These are phyloP conservation scores for Pulveroboletus ravenelii DNA, from an alignment of 768 basidiomycete genomes.

Conservation along the genomic window DNA sequence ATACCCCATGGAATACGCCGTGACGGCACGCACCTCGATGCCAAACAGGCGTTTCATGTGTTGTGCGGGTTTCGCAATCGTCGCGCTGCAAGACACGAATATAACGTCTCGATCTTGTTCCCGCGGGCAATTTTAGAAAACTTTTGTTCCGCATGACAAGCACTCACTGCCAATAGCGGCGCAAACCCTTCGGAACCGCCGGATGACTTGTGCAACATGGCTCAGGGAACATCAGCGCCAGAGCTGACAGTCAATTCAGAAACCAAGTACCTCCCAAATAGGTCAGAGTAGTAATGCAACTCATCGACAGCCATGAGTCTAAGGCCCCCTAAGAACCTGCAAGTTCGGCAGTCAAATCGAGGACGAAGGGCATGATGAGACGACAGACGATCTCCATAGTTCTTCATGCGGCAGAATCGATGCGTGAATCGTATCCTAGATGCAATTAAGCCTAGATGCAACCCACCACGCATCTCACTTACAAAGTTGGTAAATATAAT, in stretches of 20 bases:
- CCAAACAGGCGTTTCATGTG: constrained; percentile 80
- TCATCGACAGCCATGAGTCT: constrained; percentile 81
- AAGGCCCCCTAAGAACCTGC: constrained; percentile 70
- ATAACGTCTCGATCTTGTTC: constrained; percentile 44
- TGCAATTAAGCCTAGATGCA: background rate
- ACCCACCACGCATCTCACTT: constrained; percentile 13
- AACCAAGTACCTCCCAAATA: constrained; percentile 64
- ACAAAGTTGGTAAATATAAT: constrained; percentile 90
- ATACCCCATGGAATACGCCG: background rate
- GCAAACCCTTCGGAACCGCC: constrained; percentile 72
- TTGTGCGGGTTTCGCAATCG: constrained; percentile 66
- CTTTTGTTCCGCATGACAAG: background rate
- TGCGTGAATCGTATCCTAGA: constrained; percentile 78
- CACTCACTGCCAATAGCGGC: constrained; percentile 70
- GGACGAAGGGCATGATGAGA: background rate
- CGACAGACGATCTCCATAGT: constrained; percentile 62
- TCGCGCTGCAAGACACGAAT: constrained; percentile 87
- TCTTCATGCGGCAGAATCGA: constrained; percentile 85
- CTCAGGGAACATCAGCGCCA: constrained; percentile 32
- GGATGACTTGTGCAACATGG: constrained; percentile 76
- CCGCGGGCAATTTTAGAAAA: background rate
- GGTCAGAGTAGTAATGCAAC: constrained; percentile 78
- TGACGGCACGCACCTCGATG: constrained; percentile 36
- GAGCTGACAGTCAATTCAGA: background rate
- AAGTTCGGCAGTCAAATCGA: background rate